Conservation (phyloP, 139 green algal species). For the Medakamo hakoo region DNA sequence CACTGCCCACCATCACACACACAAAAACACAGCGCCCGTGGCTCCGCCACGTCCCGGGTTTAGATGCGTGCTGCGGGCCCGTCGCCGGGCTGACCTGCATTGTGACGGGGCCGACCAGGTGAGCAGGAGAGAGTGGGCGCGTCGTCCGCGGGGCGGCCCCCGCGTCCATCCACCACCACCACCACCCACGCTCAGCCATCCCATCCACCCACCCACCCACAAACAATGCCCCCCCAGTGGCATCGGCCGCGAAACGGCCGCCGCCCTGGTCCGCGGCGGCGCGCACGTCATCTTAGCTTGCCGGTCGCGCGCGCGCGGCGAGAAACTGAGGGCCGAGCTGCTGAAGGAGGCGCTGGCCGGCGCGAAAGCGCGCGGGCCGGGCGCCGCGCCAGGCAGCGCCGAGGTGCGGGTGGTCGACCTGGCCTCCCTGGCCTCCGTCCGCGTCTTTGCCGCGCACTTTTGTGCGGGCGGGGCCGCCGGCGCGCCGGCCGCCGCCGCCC, state of each 20-base stretch:
- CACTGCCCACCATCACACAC: too few relatives aligned
- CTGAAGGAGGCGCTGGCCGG: conserved; percentile 11
- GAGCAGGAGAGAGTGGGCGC: neutral
- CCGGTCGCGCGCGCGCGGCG: conserved; percentile 25
- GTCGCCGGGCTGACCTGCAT: conserved; percentile 37
- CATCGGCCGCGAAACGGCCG: conserved; percentile 55
- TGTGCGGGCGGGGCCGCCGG: too few relatives aligned
- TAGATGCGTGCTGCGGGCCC: conserved; percentile 31
- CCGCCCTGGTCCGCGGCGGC: conserved; percentile 28
- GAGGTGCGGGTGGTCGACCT: conserved; percentile 48
- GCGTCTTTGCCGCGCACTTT: conserved; percentile 40
- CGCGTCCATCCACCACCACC: too few relatives aligned
- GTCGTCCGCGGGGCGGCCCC: too few relatives aligned
- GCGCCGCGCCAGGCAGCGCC: conserved; percentile 5
- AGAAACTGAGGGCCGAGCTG: conserved; percentile 26
- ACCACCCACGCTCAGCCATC: too few relatives aligned
- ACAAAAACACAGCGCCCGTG: too few relatives aligned
- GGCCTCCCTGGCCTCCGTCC: conserved; percentile 50
- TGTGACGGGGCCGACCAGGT: conserved; percentile 64
- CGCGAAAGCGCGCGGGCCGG: too few relatives aligned
- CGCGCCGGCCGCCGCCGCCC: too few relatives aligned
- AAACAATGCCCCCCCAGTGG: conserved; percentile 32
- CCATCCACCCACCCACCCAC: neutral
- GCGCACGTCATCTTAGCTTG: conserved; percentile 59
- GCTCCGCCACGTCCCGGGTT: conserved; percentile 27